phyloP scores from a whole-genome alignment of 106 monocot genomes.

The Agapanthus africanus region DNA sequence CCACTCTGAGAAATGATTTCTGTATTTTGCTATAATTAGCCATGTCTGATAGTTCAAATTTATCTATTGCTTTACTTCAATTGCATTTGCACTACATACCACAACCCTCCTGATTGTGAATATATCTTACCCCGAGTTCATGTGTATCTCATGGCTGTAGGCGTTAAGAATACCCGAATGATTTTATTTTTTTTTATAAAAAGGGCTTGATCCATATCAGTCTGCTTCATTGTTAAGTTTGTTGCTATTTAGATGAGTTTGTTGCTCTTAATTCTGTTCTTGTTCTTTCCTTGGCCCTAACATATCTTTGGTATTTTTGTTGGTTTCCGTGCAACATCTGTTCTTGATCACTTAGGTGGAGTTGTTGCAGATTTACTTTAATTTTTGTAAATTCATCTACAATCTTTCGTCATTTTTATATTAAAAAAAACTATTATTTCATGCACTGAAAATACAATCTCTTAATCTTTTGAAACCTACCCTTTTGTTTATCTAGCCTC shows the following conservation, averaged over 20 bases:
- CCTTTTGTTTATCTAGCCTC: neutral
- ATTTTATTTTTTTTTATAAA: neutral
- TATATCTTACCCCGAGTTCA: neutral
- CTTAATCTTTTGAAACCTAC: neutral
- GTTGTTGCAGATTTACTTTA: too few species aligned
- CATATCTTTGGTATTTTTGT: neutral
- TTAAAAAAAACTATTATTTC: slow-evolving; percentile 1
- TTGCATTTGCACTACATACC: neutral
- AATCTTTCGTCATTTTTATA: too few species aligned
- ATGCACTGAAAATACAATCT: neutral
- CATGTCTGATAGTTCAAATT: neutral
- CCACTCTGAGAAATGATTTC: neutral
- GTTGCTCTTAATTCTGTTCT: neutral
- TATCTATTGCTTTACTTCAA: neutral
- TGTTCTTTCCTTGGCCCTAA: neutral
- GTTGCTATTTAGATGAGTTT: neutral
- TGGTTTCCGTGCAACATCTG: neutral
- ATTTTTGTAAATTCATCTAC: too few species aligned
- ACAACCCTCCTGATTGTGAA: neutral
- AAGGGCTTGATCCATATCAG: neutral
- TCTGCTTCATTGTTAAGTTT: neutral
- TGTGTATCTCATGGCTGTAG: neutral
- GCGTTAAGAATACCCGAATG: neutral
- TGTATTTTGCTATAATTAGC: neutral
- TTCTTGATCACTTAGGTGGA: neutral